These are phyloP conservation scores for Lolium multiflorum DNA, from an alignment of 176 grass and related monocot genomes.

Conservation along the genomic window DNA sequence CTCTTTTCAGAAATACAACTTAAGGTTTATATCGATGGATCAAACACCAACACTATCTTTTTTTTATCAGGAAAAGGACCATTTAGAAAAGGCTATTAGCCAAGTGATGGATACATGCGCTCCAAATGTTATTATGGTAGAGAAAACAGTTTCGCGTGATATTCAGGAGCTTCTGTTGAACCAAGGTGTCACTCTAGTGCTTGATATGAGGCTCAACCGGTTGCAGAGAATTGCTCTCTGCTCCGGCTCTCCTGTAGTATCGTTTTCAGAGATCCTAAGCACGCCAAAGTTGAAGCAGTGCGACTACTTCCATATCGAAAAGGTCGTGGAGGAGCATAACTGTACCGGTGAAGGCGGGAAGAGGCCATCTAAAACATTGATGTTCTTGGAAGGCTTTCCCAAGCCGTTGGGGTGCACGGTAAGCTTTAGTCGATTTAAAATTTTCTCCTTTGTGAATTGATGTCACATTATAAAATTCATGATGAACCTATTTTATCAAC, in stretches of 20 bases:
- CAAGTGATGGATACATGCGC: constrained; percentile 61
- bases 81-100: constrained; percentile 54
- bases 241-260: constrained; percentile 64
- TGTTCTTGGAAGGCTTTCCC: constrained; percentile 87
- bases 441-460: neutral
- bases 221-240: constrained; percentile 74
- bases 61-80: constrained; percentile 65
- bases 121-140: constrained; percentile 86
- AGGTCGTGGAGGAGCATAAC: constrained; percentile 64
- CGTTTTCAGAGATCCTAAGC: constrained; percentile 53
- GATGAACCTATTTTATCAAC: neutral
- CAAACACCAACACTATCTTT: neutral
- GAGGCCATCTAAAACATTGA: constrained; percentile 63
- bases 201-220: constrained; percentile 83
- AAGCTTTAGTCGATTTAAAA: neutral
- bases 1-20: neutral
- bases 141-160: constrained; percentile 86
- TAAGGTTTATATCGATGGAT: neutral
- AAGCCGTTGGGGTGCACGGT: constrained; percentile 91
- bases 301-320: constrained; percentile 84
- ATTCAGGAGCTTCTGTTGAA: constrained; percentile 76
- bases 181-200: constrained; percentile 66
- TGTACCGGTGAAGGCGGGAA: constrained; percentile 43
- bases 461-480: neutral
- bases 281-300: constrained; percentile 67